phyloP scores from a whole-genome alignment of 352 stramenopile genomes.

The Bremia lactucae region DNA sequence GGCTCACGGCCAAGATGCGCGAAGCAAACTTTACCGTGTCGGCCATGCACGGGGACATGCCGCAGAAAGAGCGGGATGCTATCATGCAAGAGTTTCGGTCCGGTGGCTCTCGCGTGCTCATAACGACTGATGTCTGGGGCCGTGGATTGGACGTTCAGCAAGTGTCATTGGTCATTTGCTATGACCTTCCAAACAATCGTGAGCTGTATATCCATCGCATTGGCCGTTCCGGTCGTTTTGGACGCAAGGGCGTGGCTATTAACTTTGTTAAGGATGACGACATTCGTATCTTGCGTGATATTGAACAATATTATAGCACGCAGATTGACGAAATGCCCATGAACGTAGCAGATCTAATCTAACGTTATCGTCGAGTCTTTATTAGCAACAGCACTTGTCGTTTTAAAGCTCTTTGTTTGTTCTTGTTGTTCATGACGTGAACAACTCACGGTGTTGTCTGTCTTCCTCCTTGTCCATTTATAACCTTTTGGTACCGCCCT shows the following conservation, averaged over 20 bases:
- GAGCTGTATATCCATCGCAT: constrained; percentile 96
- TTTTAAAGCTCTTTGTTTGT: background rate
- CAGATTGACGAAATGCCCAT: constrained; percentile 99
- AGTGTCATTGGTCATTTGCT: constrained; percentile 96
- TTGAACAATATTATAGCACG: constrained; percentile 99
- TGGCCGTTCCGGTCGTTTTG: constrained; percentile 93
- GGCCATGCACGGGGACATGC: constrained; percentile 97
- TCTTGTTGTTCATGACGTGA: background rate
- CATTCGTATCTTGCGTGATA: constrained; percentile 93
- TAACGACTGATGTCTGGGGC: constrained; percentile 96
- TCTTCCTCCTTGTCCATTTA: too few relatives aligned
- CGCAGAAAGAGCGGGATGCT: constrained; percentile 87
- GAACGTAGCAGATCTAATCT: constrained; percentile 98
- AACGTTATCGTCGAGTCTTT: constrained; percentile 40
- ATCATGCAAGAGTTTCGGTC: constrained; percentile 97
- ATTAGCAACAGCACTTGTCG: background rate
- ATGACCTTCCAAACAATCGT: constrained; percentile 93
- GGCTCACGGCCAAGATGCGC: constrained; percentile 93
- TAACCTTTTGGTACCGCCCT: too few relatives aligned
- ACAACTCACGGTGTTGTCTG: too few relatives aligned
- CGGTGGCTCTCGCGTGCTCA: constrained; percentile 92
- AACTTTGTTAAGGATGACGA: constrained; percentile 98
- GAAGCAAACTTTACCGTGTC: constrained; percentile 95
- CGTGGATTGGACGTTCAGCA: constrained; percentile 96
- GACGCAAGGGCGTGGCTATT: constrained; percentile 95